These are phyloP conservation scores for Talaromyces stipitatus DNA, from an alignment of 495 filamentous ascomycete species.

Conservation along the genomic window DNA sequence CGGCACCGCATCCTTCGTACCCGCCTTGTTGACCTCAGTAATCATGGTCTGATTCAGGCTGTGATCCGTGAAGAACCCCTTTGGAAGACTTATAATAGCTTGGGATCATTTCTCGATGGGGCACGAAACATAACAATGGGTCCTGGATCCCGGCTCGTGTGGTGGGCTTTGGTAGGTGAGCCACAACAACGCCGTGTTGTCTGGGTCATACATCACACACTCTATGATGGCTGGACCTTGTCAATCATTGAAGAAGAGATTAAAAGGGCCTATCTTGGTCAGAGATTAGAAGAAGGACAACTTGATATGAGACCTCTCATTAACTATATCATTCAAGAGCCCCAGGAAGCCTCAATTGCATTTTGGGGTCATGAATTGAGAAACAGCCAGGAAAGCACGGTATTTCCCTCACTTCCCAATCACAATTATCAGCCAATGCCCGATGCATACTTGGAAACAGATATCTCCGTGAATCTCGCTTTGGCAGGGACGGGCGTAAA, in stretches of 20 bases:
- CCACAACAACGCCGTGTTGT: slow-evolving; percentile 8
- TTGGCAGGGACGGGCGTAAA: too few species aligned
- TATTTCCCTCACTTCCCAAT: slow-evolving; percentile 43
- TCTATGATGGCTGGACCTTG: slow-evolving; percentile 24
- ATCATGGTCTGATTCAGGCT: slow-evolving; percentile 41
- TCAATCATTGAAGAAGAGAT: slow-evolving; percentile 9
- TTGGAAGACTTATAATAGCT: too few species aligned
- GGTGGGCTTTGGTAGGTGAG: neutral
- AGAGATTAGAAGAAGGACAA: neutral
- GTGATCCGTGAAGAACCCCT: slow-evolving; percentile 35
- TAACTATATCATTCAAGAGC: slow-evolving; percentile 10
- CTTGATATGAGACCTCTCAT: slow-evolving; percentile 15
- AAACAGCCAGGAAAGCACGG: slow-evolving; percentile 20
- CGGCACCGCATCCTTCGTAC: slow-evolving; percentile 29
- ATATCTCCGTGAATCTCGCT: too few species aligned
- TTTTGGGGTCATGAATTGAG: slow-evolving; percentile 27
- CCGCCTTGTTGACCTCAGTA: slow-evolving; percentile 25
- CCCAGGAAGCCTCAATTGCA: slow-evolving; percentile 7
- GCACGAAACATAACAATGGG: neutral
- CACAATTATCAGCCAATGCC: slow-evolving; percentile 29
- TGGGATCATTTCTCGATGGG: too few species aligned
- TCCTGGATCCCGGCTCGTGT: neutral
- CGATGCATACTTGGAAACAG: neutral
- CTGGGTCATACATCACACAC: slow-evolving; percentile 21
- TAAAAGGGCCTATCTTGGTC: neutral